A percentile compares a stretch with the other conserved stretches of the same genome.
Conservation (phyloP, 1,284 basidiomycete genomes). For the Ustilago sp. region DNA sequence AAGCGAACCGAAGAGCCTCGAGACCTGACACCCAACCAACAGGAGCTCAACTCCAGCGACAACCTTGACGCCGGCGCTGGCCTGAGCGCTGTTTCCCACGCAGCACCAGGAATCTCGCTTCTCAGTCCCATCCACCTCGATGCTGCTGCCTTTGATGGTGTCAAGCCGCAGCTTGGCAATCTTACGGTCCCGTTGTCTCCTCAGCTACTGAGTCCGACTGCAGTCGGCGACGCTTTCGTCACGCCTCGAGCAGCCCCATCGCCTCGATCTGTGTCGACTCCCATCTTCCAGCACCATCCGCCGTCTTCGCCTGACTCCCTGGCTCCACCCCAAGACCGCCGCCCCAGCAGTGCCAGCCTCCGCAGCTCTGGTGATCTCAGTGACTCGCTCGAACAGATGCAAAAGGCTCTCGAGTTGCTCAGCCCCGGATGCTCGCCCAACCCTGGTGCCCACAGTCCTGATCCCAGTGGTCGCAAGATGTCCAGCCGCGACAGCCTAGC, state of each 20-base stretch:
- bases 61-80: neutral
- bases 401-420: constrained; percentile 57
- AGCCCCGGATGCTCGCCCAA: constrained; percentile 50
- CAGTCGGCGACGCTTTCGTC: constrained; percentile 24
- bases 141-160: constrained; percentile 34
- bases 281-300: constrained; percentile 17
- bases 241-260: constrained; percentile 14
- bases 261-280: constrained; percentile 22
- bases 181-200: constrained; percentile 24
- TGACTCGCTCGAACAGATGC: constrained; percentile 56
- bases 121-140: constrained; percentile 60
- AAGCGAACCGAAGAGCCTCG: neutral
- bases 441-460: constrained; percentile 34
- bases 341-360: constrained; percentile 33
- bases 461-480: constrained; percentile 34
- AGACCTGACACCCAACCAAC: neutral
- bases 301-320: constrained; percentile 35
- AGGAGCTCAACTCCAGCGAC: neutral
- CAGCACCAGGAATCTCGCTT: constrained; percentile 33
- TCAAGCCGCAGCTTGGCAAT: constrained; percentile 39
- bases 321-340: constrained; percentile 23
- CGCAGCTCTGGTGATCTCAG: constrained; percentile 48
- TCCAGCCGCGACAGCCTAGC: constrained; percentile 56
- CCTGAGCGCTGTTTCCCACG: constrained; percentile 2
- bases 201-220: constrained; percentile 31